Evolutionary conservation across 352 stramenopile genomes (phyloP), one percentile per base, ranked within the genome.

Genomic region (Pythium rishiriense): DNA sequence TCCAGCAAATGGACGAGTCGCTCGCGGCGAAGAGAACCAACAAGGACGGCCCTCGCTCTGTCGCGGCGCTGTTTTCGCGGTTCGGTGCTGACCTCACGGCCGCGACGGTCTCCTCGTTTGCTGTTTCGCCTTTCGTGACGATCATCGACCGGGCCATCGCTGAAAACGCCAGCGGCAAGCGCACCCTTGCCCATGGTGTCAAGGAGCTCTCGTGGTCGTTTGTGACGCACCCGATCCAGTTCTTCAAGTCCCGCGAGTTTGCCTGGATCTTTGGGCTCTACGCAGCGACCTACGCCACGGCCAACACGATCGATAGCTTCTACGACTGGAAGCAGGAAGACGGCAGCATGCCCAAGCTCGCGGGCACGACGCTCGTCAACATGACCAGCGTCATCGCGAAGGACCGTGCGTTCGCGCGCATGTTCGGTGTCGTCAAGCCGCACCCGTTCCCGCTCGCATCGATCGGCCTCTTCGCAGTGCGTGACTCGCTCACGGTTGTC

Each of bases 221-320:
- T 21, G 24, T 86, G 3, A 46, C 28, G 9, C 63, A 77, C 28
- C 77, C 77, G 17, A 28, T 86, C 25, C 56, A 71, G 53, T 90
- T 90, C 57, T 58, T 83, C 37, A 69, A 75, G 37, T 52, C 58
- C 0, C 71, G 73, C 15, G 80, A 87, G 59, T 88, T 90, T 64
- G 39, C 76, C 14, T 74, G 88, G 59, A 82, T 90, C 59, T 90
- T 72, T 55, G 77, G 76, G 4, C 59, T 90, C 8, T 90, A 90
- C 68, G 52, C 70, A n/a, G 73, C 74, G 19, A 90, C 81, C 22
- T 90, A 90, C 68, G 56, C 74, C 24, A 79, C 76, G 33, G 81
- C 79, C 41, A 90, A 90, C 54, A 58, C 55, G 15, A 69, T 87
- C 41, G 78, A 86, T 47, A 85, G 71, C 11, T 65, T 76, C 26